Conservation (phyloP, 139 green algal species). For the Penium margaritaceum region DNA sequence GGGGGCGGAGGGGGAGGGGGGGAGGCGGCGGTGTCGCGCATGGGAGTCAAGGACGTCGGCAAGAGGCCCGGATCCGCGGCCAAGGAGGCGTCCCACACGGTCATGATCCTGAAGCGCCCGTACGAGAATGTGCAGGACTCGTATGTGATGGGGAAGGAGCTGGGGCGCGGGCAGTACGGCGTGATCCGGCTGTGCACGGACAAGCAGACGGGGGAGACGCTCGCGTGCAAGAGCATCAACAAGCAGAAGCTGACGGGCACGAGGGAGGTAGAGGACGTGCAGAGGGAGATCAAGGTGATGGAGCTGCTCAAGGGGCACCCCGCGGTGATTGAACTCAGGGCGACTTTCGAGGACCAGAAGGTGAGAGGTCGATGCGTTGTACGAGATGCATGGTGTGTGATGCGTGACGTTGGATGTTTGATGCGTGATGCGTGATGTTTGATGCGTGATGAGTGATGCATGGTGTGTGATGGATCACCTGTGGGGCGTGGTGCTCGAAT, state of each 20-base stretch:
- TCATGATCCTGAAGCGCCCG: neutral
- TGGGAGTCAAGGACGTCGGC: neutral
- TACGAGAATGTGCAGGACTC: conserved; percentile 2
- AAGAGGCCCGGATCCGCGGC: neutral
- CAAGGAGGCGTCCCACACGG: neutral
- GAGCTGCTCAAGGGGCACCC: conserved; percentile 20
- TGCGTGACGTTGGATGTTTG: no score
- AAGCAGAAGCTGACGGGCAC: conserved; percentile 64
- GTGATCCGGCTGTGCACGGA: conserved; percentile 44
- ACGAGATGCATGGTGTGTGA: no score
- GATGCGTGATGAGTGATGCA: no score
- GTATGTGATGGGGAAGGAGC: conserved; percentile 27
- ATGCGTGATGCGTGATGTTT: no score
- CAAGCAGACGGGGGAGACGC: conserved; percentile 55
- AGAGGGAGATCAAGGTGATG: conserved; percentile 30
- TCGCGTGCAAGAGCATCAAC: conserved; percentile 78
- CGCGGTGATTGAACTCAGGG: neutral
- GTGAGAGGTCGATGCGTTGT: neutral
- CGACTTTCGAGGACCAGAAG: conserved; percentile 11
- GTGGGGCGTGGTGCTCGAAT: no score
- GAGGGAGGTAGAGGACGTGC: conserved; percentile 15
- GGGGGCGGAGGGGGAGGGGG: no score
- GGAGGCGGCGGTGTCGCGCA: no score
- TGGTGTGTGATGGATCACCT: no score
- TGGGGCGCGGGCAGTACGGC: conserved; percentile 43